Evolutionary conservation across 345 rosid genomes (phyloP).

Genomic region (Microthlaspi erraticum): DNA sequence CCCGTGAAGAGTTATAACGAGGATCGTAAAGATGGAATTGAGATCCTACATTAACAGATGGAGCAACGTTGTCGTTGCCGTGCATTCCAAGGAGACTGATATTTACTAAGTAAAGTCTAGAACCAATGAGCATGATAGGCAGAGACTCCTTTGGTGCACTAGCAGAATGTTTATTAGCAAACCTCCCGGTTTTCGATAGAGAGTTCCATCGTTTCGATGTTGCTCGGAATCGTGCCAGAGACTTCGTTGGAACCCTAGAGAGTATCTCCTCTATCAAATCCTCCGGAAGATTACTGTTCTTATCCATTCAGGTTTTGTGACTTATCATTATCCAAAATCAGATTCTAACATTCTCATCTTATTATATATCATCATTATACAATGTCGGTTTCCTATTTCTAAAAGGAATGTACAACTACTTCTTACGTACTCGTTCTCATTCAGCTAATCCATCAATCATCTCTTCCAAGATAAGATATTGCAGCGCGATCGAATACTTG

Average conservation of each 20-base stretch:
- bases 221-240: neutral
- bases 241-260: slow-evolving; percentile 6
- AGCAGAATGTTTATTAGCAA: slow-evolving; percentile 9
- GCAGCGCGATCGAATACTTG: slow-evolving; percentile 45
- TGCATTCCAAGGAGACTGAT: neutral
- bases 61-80: neutral
- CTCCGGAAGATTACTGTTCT: neutral
- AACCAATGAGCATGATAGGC: neutral
- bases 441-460: slow-evolving; percentile 5
- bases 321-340: neutral
- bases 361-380: too few species aligned
- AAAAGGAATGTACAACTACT: too few species aligned
- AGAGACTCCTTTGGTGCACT: slow-evolving; percentile 16
- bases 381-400: too few species aligned
- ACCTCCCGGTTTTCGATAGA: neutral
- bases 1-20: neutral
- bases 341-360: too few species aligned
- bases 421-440: too few species aligned
- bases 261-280: slow-evolving; percentile 18
- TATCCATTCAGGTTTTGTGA: neutral
- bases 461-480: slow-evolving; percentile 46
- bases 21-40: neutral
- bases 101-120: neutral
- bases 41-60: neutral
- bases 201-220: neutral